Conservation (phyloP, 2,329 filamentous ascomycete genomes). For the Elsinoe ampelina region DNA sequence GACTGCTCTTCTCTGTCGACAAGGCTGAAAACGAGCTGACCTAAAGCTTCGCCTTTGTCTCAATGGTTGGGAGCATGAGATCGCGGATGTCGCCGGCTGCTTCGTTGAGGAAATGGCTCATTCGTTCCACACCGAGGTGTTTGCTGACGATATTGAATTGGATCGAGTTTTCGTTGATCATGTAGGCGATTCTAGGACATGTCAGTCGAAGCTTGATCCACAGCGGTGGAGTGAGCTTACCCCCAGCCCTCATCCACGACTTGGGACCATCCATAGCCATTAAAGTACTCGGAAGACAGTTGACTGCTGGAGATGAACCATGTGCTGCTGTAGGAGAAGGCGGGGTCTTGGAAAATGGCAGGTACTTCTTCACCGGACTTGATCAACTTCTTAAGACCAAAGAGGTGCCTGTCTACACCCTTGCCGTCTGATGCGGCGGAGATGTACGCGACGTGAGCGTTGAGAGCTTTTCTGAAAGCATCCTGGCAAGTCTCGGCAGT, state of each 20-base stretch:
- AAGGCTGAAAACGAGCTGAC: background rate
- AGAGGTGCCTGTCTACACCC: conserved; percentile 93
- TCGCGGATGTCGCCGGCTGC: conserved; percentile 85
- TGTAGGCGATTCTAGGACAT: conserved; percentile 66
- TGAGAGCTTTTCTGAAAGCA: conserved; percentile 72
- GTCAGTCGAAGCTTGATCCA: too few species aligned
- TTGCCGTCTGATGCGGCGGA: conserved; percentile 79
- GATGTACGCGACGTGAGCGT: conserved; percentile 84
- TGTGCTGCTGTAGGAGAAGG: conserved; percentile 70
- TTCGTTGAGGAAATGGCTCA: conserved; percentile 95
- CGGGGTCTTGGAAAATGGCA: conserved; percentile 75
- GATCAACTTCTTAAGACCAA: conserved; percentile 87
- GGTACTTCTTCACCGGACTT: conserved; percentile 72
- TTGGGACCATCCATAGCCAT: conserved; percentile 98
- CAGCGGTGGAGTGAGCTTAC: too few species aligned
- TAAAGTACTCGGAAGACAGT: conserved; percentile 93
- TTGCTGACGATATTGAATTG: conserved; percentile 99
- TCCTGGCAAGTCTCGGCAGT: conserved; percentile 57
- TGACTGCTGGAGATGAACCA: conserved; percentile 90
- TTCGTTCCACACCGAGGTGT: conserved; percentile 76
- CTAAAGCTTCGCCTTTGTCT: conserved; percentile 81
- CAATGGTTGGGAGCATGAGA: conserved; percentile 69
- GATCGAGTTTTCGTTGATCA: conserved; percentile 99
- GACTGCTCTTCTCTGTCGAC: background rate
- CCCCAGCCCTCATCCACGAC: conserved; percentile 94